phyloP scores from a whole-genome alignment of 441 rosid genomes.

The Hura crepitans region DNA sequence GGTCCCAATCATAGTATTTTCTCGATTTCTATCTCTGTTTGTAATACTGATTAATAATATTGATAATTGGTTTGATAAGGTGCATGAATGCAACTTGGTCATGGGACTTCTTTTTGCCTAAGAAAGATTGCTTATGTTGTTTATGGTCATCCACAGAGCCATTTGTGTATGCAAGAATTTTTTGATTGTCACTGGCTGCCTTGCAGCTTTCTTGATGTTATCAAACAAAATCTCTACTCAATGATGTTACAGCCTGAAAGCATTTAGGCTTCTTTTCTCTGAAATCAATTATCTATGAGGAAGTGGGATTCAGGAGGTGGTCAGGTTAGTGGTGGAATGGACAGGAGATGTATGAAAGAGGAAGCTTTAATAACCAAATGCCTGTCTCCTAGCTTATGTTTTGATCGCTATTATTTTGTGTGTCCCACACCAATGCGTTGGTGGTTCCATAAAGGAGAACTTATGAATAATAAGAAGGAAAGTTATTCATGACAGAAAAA shows the following conservation, averaged over 20 bases:
- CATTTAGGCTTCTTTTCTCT: neutral
- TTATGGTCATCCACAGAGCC: neutral
- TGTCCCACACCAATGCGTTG: neutral
- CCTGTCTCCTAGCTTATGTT: neutral
- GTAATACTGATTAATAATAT: neutral
- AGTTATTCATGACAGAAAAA: neutral
- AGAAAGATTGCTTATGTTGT: constrained; percentile 2
- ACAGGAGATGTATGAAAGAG: neutral
- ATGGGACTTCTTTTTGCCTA: constrained; percentile 1
- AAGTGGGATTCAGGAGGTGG: neutral
- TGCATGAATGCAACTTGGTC: neutral
- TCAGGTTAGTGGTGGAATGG: neutral
- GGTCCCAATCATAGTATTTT: neutral
- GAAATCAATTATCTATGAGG: neutral
- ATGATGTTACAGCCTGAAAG: neutral
- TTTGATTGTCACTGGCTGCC: neutral
- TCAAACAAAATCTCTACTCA: neutral
- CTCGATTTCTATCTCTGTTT: neutral
- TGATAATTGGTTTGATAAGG: neutral
- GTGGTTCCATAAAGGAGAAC: neutral
- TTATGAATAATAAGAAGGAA: neutral
- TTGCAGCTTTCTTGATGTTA: neutral
- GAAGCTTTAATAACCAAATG: neutral
- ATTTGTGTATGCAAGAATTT: neutral
- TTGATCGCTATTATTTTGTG: neutral